Evolutionary conservation across 139 green algal genomes (phyloP).

Genomic region (Chlorella sp.): DNA sequence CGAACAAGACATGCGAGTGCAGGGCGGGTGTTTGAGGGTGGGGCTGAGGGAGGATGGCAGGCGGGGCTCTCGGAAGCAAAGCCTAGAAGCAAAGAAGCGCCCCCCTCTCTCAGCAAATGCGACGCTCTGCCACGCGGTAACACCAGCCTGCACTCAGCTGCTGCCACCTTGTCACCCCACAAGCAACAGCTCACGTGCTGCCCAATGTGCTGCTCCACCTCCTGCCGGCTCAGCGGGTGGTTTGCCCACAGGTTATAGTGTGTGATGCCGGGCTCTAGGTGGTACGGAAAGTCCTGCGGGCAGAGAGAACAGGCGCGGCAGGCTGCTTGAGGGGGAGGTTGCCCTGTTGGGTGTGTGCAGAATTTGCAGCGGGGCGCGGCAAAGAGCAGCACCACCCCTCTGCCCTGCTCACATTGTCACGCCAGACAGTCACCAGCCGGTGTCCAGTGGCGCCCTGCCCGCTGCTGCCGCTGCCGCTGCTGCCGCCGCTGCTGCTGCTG

Average conservation of each 20-base stretch:
- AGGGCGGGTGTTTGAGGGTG: no score
- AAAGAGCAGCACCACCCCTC: no score
- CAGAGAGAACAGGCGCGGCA: neutral
- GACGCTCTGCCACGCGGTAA: no score
- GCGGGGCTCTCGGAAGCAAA: no score
- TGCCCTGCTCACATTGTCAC: conserved; percentile 21
- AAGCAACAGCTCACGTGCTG: neutral
- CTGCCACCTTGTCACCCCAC: no score
- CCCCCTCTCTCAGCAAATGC: no score
- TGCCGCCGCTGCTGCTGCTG: conserved; percentile 2
- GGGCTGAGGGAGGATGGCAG: no score
- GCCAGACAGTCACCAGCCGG: conserved; percentile 23
- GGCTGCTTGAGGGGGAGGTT: neutral
- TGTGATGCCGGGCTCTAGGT: conserved; percentile 45
- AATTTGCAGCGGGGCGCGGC: no score
- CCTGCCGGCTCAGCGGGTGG: conserved; percentile 4
- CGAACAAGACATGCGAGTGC: neutral
- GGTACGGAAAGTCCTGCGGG: conserved; percentile 62
- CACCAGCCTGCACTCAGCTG: no score
- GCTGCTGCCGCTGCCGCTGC: neutral
- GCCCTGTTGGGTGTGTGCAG: no score
- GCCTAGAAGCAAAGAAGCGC: no score
- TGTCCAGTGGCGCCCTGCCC: neutral
- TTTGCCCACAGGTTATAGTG: conserved; percentile 59
- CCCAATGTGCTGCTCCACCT: conserved; percentile 34